Evolutionary conservation across 2,329 filamentous ascomycete genomes (phyloP).

Genomic region (Neonectria ditissima): DNA sequence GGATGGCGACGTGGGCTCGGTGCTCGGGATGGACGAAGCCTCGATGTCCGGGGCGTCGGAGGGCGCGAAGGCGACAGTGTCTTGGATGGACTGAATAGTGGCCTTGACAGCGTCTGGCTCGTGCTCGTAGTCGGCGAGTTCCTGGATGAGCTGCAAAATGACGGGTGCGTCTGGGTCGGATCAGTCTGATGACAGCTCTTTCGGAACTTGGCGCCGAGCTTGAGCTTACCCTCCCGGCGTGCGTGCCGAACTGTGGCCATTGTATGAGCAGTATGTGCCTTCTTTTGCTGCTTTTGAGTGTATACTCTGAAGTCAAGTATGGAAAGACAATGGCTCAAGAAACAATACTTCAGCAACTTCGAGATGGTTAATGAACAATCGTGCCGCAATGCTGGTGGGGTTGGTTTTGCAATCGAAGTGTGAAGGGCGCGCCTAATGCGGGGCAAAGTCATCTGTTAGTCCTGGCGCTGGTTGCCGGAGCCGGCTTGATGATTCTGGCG

Average conservation of each 20-base stretch:
- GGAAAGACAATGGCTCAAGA: not conserved
- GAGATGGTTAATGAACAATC: not conserved
- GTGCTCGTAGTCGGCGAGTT: slow-evolving; percentile 90
- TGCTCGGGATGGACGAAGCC: slow-evolving; percentile 52
- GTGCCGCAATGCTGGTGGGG: slow-evolving; percentile 3
- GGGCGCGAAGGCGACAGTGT: slow-evolving; percentile 82
- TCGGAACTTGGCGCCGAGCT: not conserved
- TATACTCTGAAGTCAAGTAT: slow-evolving; percentile 14
- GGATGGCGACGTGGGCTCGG: slow-evolving; percentile 65
- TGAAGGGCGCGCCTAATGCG: slow-evolving; percentile 21
- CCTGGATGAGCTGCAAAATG: slow-evolving; percentile 86
- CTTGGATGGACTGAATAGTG: slow-evolving; percentile 77
- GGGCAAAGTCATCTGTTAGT: not conserved
- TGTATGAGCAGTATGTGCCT: slow-evolving; percentile 22
- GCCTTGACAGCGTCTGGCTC: slow-evolving; percentile 80
- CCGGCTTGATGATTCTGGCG: no score
- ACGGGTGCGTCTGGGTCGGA: slow-evolving; percentile 74
- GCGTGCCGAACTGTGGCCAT: slow-evolving; percentile 45
- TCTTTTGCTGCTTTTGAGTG: not conserved
- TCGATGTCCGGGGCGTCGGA: slow-evolving; percentile 59
- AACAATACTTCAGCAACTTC: not conserved
- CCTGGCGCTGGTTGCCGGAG: no score
- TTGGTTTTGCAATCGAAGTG: slow-evolving; percentile 13
- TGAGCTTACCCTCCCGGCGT: slow-evolving; percentile 39
- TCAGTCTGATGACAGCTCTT: slow-evolving; percentile 27